phyloP scores from a whole-genome alignment of 305 asterid genomes.

The Rubia tinctorum region DNA sequence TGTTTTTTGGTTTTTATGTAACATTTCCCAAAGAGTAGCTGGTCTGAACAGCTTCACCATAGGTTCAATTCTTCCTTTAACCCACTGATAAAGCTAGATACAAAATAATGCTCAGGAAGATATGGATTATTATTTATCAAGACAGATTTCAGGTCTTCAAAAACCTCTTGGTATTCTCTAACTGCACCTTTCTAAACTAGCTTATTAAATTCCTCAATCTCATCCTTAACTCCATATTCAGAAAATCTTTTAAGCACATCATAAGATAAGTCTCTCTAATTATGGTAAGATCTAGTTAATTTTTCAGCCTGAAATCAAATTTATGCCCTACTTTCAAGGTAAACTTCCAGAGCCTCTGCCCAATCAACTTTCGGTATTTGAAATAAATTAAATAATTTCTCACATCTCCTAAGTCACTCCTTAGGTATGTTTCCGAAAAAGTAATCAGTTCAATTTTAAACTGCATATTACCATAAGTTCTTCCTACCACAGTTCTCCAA shows the following conservation, averaged over 20 bases:
- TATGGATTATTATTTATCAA: not conserved
- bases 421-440: too few species aligned
- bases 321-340: not conserved
- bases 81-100: not conserved
- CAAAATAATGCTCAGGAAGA: not conserved
- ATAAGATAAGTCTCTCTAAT: not conserved
- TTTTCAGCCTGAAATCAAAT: not conserved
- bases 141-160: not conserved
- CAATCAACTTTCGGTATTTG: not conserved
- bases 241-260: not conserved
- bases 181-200: not conserved
- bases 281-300: not conserved
- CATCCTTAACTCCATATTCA: not conserved
- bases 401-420: not conserved
- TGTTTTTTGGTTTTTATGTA: not conserved
- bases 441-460: too few species aligned
- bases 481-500: too few species aligned
- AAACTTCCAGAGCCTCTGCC: not conserved
- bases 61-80: not conserved
- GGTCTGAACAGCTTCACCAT: not conserved
- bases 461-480: too few species aligned
- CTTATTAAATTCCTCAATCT: not conserved
- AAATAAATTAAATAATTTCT: not conserved
- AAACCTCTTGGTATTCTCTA: not conserved
- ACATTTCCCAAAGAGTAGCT: not conserved